These are phyloP conservation scores for Brettanomyces naardenensis DNA, from an alignment of 805 yeast genomes.

Conservation along the genomic window DNA sequence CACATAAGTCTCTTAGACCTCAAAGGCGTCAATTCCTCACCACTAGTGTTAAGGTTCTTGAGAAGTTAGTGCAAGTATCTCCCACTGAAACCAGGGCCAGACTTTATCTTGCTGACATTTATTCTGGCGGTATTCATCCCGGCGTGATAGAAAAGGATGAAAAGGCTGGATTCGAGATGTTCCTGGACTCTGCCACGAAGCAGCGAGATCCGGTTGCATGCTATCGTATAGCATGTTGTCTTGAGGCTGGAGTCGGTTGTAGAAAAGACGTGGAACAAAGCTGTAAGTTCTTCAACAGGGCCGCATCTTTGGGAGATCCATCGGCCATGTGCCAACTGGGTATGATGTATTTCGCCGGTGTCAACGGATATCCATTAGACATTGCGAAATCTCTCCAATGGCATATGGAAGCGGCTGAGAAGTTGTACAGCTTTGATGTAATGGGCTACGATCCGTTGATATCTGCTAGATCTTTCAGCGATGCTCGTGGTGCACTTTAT, in stretches of 20 bases:
- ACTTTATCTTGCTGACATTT: slow-evolving; percentile 54
- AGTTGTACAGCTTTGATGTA: slow-evolving; percentile 14
- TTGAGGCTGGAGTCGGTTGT: slow-evolving; percentile 58
- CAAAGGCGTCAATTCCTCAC: slow-evolving; percentile 48
- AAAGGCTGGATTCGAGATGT: slow-evolving; percentile 52
- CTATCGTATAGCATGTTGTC: slow-evolving; percentile 64
- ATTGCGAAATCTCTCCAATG: slow-evolving; percentile 20
- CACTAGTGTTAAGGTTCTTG: slow-evolving; percentile 53
- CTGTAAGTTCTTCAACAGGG: slow-evolving; percentile 44
- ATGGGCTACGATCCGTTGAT: slow-evolving; percentile 28
- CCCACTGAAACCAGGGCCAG: slow-evolving; percentile 49
- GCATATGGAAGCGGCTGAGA: slow-evolving; percentile 22
- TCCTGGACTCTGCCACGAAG: slow-evolving; percentile 46
- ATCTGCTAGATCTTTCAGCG: slow-evolving; percentile 26
- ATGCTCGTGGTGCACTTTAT: slow-evolving; percentile 27
- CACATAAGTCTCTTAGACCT: slow-evolving; percentile 35
- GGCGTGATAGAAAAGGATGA: slow-evolving; percentile 46
- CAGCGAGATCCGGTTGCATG: slow-evolving; percentile 52
- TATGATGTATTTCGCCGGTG: slow-evolving; percentile 43
- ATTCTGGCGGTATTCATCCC: slow-evolving; percentile 41
- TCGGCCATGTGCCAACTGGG: slow-evolving; percentile 73
- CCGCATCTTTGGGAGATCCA: slow-evolving; percentile 55
- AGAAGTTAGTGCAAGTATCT: slow-evolving; percentile 39
- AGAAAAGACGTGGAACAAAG: slow-evolving; percentile 37
- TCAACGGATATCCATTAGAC: slow-evolving; percentile 23